Evolutionary conservation across 2,329 filamentous ascomycete genomes (phyloP), one percentile per base, ranked within the genome.

Genomic region (Colletotrichum shisoi): DNA sequence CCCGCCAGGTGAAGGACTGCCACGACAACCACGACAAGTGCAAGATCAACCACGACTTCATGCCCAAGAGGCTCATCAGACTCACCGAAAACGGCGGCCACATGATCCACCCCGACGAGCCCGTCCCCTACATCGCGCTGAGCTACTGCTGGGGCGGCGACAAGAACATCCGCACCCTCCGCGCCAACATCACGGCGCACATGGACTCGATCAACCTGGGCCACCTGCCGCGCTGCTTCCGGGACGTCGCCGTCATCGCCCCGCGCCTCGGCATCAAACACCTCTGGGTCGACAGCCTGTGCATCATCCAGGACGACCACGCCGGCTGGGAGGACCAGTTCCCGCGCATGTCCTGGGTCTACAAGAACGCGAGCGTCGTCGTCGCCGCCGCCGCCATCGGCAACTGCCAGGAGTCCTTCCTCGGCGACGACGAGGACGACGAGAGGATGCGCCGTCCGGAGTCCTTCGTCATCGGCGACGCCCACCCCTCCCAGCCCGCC

Each of bases 331-430:
- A 73, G 54, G 71, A 31, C 0, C 73, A 75, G 42, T 71, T 71
- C 1, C 71, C 73, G 3, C 73, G 71, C 17, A 75, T 75, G 74
- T 70, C 71, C 0, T 71, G 72, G 0, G 73, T 75, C 0, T 75
- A 75, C 19, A 67, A 71, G 21, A 68, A 67, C 0, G 72, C 74
- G 0, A 68, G 71, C 3, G 6, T 75, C 0, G 70, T 72, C 0
- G 13, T 74, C 0, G 69, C 74, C 0, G 73, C 74, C 1, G 46
- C 21, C 21, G 27, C 46, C 13, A 15, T 21, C 3, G 6, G 21
- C 24, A 24, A 21, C 46, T 21, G 21, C 3, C 27, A 21, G 15
- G 46, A 49, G 13, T 21, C 21, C 21, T 49, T 49, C 46, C 46
- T 49, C 13, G 4, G 27, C 21, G 21, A 49, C 3, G 11, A 11